A percentile compares a stretch with the other conserved stretches of the same genome.
Evolutionary conservation across 148 eudicot species (phyloP).

Genomic region (Rhododendron griersonianum): DNA sequence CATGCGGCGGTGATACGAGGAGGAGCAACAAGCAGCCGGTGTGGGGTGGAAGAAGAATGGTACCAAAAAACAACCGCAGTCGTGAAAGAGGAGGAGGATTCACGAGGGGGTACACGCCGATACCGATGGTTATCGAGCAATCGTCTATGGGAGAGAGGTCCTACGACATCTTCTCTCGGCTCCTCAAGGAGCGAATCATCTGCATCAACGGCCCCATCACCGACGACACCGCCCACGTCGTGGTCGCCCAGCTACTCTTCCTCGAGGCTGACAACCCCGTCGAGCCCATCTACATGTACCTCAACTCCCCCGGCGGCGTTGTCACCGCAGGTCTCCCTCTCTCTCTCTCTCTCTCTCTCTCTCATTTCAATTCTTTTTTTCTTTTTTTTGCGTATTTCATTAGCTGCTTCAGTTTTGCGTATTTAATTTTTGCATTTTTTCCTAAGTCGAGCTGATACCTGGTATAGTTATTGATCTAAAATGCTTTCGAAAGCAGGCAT

Average conservation of each 20-base stretch:
- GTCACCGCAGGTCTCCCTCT: slow-evolving; percentile 70
- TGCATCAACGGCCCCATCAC: slow-evolving; percentile 88
- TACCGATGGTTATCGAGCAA: slow-evolving; percentile 97
- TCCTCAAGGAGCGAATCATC: slow-evolving; percentile 83
- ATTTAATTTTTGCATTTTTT: not conserved
- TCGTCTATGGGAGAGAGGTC: slow-evolving; percentile 89
- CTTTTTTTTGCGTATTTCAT: not conserved
- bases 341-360: not conserved
- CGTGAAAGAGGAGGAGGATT: not conserved
- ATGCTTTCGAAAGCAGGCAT: not conserved
- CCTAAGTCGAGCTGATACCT: not conserved
- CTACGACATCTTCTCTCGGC: slow-evolving; percentile 92
- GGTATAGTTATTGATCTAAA: not conserved
- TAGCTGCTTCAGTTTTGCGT: not conserved
- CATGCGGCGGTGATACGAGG: not conserved
- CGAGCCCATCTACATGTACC: slow-evolving; percentile 86
- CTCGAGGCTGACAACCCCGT: slow-evolving; percentile 94
- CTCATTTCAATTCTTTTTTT: not conserved
- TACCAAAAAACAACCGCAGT: not conserved
- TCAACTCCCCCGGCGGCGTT: slow-evolving; percentile 96
- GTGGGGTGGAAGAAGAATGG: not conserved
- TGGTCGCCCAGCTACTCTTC: slow-evolving; percentile 87
- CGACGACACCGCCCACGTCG: slow-evolving; percentile 92
- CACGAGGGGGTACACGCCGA: slow-evolving; percentile 43
- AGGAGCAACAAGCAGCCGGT: not conserved